Evolutionary conservation across 805 yeast species (phyloP).

Genomic region (Cyberlindnera nakhonratchasimensis): DNA sequence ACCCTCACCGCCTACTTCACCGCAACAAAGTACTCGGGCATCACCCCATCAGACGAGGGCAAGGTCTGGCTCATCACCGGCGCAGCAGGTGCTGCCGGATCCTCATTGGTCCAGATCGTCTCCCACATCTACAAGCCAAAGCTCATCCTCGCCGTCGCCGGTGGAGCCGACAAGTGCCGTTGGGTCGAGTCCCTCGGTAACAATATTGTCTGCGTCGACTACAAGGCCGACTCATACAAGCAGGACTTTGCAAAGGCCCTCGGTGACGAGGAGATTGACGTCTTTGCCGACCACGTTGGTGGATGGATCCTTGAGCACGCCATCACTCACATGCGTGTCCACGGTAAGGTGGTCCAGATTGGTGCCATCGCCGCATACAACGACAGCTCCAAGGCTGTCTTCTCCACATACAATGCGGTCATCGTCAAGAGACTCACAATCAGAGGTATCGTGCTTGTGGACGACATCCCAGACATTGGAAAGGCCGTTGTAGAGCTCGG

Average conservation of each 20-base stretch:
- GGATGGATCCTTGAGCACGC: slow-evolving; percentile 52
- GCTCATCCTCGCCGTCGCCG: slow-evolving; percentile 59
- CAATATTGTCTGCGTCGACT: slow-evolving; percentile 49
- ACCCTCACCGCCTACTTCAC: slow-evolving; percentile 62
- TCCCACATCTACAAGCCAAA: slow-evolving; percentile 48
- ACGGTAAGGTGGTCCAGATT: slow-evolving; percentile 52
- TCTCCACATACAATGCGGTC: slow-evolving; percentile 41
- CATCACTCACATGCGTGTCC: slow-evolving; percentile 32
- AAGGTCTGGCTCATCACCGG: slow-evolving; percentile 56
- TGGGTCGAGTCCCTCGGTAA: slow-evolving; percentile 54
- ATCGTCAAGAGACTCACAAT: slow-evolving; percentile 49
- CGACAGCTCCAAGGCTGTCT: slow-evolving; percentile 29
- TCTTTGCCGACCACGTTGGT: slow-evolving; percentile 62
- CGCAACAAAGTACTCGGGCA: slow-evolving; percentile 45
- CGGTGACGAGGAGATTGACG: slow-evolving; percentile 47
- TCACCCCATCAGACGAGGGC: slow-evolving; percentile 36
- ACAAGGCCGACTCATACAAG: slow-evolving; percentile 41
- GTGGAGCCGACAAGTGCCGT: slow-evolving; percentile 51
- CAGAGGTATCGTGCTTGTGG: slow-evolving; percentile 51
- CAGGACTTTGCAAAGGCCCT: slow-evolving; percentile 37
- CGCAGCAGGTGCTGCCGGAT: slow-evolving; percentile 76
- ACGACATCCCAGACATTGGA: slow-evolving; percentile 37
- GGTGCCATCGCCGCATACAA: slow-evolving; percentile 63
- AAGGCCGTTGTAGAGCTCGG: slow-evolving; percentile 36
- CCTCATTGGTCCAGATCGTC: slow-evolving; percentile 54